Evolutionary conservation across 306 rosid species (phyloP), one percentile per base, ranked within the genome.

Genomic region (Styphnolobium japonicum): DNA sequence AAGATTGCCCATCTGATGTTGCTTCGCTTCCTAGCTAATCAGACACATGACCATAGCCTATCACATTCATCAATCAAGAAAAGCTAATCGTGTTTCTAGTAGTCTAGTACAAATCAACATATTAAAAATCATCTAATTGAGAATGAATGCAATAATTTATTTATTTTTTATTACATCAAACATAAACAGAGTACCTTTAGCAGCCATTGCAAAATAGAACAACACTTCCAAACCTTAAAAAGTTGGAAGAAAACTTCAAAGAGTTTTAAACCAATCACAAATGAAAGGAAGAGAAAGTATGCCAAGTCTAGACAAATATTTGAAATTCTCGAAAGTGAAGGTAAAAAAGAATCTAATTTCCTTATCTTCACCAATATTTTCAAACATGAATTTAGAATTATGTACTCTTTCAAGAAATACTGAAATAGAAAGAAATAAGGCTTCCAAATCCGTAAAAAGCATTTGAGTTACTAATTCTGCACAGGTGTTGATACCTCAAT

Each of bases 401-500:
- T 23, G 36, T 15, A 67, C 7, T 23, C 73, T 67, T 45, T 45
- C 57, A 14, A 67, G n/a, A n/a, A n/a, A n/a, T n/a, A n/a, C n/a
- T n/a, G 34, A 33, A 43, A 2, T 43, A 58, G 7, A 67, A 45
- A 67, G 23, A 12, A 14, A 25, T 3, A n/a, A n/a, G 27, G 46
- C 33, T 71, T 51, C 60, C 15, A 34, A 34, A 49, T 18, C 63
- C 16, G 18, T 21, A 15, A 22, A 62, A n/a, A 63, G 71, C 37
- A 70, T 58, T 29, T 4, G 45, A 36, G 40, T 76, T 42, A 19
- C 18, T 51, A 51, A 65, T 2, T 14, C 6, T 10, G n/a, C 73
- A 80, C 61, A 21, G 69, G 45, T 5, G 29, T 55, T 64, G 42
- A 48, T 67, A 82, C 85, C 89, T 85, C 76, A 78, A 4, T 33